Evolutionary conservation across 106 monocot species (phyloP), one percentile per base, ranked within the genome.

Genomic region (Acorus gramineus): DNA sequence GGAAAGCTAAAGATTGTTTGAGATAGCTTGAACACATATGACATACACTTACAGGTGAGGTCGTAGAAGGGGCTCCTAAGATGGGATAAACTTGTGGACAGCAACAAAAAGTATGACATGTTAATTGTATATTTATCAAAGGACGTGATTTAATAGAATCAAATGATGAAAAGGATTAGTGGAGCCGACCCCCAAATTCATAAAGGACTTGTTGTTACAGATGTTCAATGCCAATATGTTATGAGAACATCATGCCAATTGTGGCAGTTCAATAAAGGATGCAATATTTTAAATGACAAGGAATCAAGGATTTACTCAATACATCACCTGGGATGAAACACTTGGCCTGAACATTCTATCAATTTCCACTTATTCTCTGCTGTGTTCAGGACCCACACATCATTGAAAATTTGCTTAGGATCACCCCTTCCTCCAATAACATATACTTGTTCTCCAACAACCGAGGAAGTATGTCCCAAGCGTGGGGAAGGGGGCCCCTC

Each of bases 391-490:
- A 79, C 74, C 96, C 87, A 91, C 14, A 88, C 85, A 74, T 96
- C 96, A 83, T 83, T 77, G 60, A 91, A 69, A 74, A 85, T 85
- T 65, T 91, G 72, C 50, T 49, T 71, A 8, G 96, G 90, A 53
- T 85, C 96, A 66, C 59, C 71, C 75, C 96, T 87, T 13, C 96
- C 96, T 56, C 96, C 96, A 60, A 96, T 85, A 13, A 96, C 66
- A 81, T 74, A 96, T 49, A 82, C 43, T 59, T 60, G 42, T 14
- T 78, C 67, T 44, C 78, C 78, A 9, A 96, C 76, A 4, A 74
- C 10, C 43, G 85, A 78, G 47, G 71, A 61, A 52, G 95, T 81
- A 81, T 96, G 95, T 28, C 95, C 95, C 76, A 96, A 28, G 51
- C 95, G 73, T 54, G 86, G 78, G 44, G 82, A 81, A 48, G 95